phyloP scores from a whole-genome alignment of 768 basidiomycete species.

The Trametes sanguinea region DNA sequence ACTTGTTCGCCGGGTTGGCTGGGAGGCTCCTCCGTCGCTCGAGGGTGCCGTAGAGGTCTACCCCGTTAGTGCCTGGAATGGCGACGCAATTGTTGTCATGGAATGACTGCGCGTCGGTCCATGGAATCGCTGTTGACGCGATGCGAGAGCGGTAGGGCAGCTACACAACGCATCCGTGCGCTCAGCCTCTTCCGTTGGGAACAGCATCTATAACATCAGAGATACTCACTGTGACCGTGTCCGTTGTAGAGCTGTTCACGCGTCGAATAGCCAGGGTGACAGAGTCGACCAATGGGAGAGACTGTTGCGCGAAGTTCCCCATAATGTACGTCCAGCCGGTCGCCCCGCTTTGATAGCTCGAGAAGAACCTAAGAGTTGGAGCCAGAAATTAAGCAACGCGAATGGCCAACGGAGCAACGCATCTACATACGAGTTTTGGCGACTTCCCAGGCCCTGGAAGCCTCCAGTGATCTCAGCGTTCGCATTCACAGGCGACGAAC shows the following conservation, averaged over 20 bases:
- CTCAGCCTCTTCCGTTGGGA: conserved; percentile 28
- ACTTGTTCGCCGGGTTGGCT: conserved; percentile 21
- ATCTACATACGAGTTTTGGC: conserved; percentile 35
- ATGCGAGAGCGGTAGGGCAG: conserved; percentile 61
- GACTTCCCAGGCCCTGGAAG: conserved; percentile 51
- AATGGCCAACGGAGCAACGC: too few species aligned
- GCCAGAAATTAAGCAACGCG: background rate
- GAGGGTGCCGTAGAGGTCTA: conserved; percentile 28
- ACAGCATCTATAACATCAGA: background rate
- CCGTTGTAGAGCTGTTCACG: conserved; percentile 38
- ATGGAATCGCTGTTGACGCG: conserved; percentile 44
- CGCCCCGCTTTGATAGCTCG: conserved; percentile 34
- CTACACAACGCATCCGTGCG: conserved; percentile 32
- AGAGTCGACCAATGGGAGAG: conserved; percentile 52
- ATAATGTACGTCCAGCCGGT: conserved; percentile 34
- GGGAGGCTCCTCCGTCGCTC: background rate
- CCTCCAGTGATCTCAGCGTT: conserved; percentile 53
- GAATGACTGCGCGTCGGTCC: conserved; percentile 52
- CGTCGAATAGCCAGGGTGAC: conserved; percentile 51
- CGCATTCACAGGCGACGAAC: conserved; percentile 50
- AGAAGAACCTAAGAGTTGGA: conserved; percentile 34
- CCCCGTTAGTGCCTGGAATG: conserved; percentile 48
- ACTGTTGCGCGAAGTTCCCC: conserved; percentile 54
- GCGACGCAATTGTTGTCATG: conserved; percentile 56
- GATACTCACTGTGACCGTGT: conserved; percentile 47